Base-by-base conservation (phyloP, 768 basidiomycete species). In the Tricholoma hemisulphureum region DNA sequence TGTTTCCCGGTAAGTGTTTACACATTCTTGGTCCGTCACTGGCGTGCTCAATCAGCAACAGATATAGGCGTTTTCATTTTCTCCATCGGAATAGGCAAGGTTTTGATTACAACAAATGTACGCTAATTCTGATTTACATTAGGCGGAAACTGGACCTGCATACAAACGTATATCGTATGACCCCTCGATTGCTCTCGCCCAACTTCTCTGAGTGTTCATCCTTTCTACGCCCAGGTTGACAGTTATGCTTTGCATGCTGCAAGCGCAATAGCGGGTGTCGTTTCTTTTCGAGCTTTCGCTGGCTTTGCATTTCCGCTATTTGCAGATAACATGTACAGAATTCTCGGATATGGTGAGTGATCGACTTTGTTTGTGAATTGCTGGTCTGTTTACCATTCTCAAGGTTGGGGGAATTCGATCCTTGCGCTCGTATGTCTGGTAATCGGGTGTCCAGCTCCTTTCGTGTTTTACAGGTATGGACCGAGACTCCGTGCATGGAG, bases 181-280 rank as follows among this genome's bases (percentile, higher is more conserved):
- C 58, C 67, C 0, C 75, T 73, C 14, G 1, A 24, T 13, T 45
- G 59, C 71, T 20, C 6, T 13, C 26, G 59, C 71, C 18, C 6
- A 10, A n/a, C 32, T 20, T 11, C 26, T 16, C 16, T 2, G 43
- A 41, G 60, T 56, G 59, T 64, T 46, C 58, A 56, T 24, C 6
- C n/a, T 46, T 39, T 77, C 80, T 48, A 16, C 7, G 6, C 9
- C 20, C 84, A 93, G 72, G 85, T 93, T 51, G 91, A 93, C 71
- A 89, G 86, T 64, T 94, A 94, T 69, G 88, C 92, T 10, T 82
- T 89, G 35, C 86, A 91, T 64, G 80, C 83, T 9, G 81, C 83
- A 14, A 83, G 80, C 32, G 80, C 81, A 2, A 72, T 83, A n/a
- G 83, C 84, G 0, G 85, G 82, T 0, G 79, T 82, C 26, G 67